These are phyloP conservation scores for Hyphodiscus sp. DNA, from an alignment of 2,329 filamentous ascomycete species.

Conservation along the genomic window DNA sequence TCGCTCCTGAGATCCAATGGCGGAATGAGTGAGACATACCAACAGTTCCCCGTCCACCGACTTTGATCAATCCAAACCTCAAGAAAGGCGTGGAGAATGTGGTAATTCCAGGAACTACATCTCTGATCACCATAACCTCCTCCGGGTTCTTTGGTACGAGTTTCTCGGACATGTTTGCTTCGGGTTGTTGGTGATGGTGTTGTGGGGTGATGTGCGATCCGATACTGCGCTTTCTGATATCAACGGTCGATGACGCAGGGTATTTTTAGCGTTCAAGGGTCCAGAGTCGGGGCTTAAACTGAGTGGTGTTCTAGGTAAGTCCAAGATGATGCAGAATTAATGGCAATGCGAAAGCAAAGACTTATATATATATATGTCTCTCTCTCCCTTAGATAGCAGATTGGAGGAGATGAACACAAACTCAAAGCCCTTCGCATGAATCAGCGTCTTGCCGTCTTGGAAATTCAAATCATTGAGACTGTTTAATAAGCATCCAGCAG, in stretches of 20 bases:
- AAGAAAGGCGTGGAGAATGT: constrained; percentile 80
- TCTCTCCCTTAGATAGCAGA: too few relatives aligned
- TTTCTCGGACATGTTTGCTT: constrained; percentile 50
- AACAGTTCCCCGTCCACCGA: constrained; percentile 83
- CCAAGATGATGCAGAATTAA: background rate
- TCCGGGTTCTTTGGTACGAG: constrained; percentile 66
- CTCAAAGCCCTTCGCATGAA: too few relatives aligned
- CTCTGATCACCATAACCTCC: constrained; percentile 84
- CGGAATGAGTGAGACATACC: constrained; percentile 44
- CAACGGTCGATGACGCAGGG: background rate
- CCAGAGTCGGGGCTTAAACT: too few relatives aligned
- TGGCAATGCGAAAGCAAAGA: too few relatives aligned
- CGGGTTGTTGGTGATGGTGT: background rate
- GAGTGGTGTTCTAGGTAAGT: background rate
- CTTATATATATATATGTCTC: too few relatives aligned
- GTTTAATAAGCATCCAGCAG: background rate
- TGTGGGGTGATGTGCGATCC: too few relatives aligned
- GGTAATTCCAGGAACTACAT: constrained; percentile 70
- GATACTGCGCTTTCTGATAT: background rate
- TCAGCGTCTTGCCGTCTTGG: background rate
- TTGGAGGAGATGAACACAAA: too few relatives aligned
- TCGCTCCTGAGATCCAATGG: background rate
- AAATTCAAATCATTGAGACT: background rate
- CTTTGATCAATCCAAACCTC: constrained; percentile 70
- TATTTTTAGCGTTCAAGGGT: background rate